A percentile compares a stretch with the other conserved stretches of the same genome.
phyloP scores from a whole-genome alignment of 225 moss, liverwort and hornwort species.

The Marchantia polymorpha region DNA sequence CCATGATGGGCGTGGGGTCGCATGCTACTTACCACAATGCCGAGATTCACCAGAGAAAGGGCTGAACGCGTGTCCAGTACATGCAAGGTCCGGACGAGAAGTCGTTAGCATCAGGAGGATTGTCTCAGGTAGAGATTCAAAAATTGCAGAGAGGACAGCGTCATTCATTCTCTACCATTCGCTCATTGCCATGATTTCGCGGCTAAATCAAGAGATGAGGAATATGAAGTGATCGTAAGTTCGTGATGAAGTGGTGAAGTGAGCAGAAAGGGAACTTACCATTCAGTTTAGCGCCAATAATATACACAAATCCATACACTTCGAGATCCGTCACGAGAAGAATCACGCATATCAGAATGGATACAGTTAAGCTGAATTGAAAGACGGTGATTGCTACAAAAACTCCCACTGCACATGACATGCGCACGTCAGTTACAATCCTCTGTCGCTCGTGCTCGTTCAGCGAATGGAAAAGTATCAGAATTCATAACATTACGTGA shows the following conservation, averaged over 20 bases:
- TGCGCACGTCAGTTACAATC: conserved; percentile 2
- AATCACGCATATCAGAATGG: conserved; percentile 63
- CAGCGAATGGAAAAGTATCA: neutral
- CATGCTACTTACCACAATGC: conserved; percentile 69
- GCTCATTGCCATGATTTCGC: too few species aligned
- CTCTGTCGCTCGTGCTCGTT: neutral
- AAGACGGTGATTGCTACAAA: conserved; percentile 83
- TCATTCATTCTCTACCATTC: neutral
- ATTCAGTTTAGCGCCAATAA: conserved; percentile 88
- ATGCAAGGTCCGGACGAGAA: neutral
- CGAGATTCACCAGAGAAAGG: conserved; percentile 89
- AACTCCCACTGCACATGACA: conserved; percentile 67
- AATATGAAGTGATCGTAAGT: too few species aligned
- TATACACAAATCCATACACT: conserved; percentile 82
- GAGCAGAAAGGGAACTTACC: conserved; percentile 37
- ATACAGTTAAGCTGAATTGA: conserved; percentile 86
- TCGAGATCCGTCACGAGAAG: conserved; percentile 86
- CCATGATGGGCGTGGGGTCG: neutral
- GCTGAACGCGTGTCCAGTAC: conserved; percentile 42
- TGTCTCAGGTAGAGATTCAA: neutral
- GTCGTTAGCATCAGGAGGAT: neutral
- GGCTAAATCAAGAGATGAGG: too few species aligned
- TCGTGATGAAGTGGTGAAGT: neutral
- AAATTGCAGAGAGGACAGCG: neutral
- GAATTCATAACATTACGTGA: neutral